Percentiles rank a stretch among this genome's conserved stretches.
Conservation (phyloP, 176 grass and related monocot species). For the Hsuehochloa calcarea region DNA sequence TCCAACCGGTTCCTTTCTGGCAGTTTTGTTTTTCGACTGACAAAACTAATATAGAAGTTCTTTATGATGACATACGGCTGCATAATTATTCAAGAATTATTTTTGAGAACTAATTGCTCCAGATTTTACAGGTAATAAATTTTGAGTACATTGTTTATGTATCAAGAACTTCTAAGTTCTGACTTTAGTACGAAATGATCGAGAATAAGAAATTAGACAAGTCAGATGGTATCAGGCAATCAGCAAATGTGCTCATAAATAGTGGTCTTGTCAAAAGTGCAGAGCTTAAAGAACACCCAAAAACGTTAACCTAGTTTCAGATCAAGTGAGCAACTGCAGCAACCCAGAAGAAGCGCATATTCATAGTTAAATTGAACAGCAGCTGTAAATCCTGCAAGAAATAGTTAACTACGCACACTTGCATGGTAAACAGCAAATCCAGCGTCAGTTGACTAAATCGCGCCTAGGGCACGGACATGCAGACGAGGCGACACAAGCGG, state of each 20-base stretch:
- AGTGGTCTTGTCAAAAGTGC: not conserved
- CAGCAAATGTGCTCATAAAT: not conserved
- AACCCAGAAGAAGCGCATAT: slow-evolving; percentile 28
- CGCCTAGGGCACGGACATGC: too few species aligned
- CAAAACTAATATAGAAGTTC: not conserved
- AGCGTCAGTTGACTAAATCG: not conserved
- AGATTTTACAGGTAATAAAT: not conserved
- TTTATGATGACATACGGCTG: slow-evolving; percentile 1
- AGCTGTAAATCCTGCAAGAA: slow-evolving; percentile 6
- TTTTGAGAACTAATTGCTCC: too few species aligned
- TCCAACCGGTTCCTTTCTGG: not conserved
- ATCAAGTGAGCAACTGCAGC: slow-evolving; percentile 30
- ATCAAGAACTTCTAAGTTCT: not conserved
- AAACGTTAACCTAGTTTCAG: not conserved
- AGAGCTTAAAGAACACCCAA: not conserved
- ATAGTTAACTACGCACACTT: not conserved
- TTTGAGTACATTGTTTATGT: not conserved
- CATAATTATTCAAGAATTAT: not conserved
- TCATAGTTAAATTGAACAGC: not conserved
- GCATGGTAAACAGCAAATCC: not conserved
- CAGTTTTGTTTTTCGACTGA: not conserved
- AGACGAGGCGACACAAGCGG: too few species aligned
- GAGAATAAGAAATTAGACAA: not conserved
- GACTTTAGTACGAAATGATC: too few species aligned
- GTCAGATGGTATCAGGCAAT: not conserved